Percentiles rank a stretch among this genome's conserved stretches.
phyloP scores from a whole-genome alignment of 2,329 filamentous ascomycete genomes.

The Tricladium varicosporioides region DNA sequence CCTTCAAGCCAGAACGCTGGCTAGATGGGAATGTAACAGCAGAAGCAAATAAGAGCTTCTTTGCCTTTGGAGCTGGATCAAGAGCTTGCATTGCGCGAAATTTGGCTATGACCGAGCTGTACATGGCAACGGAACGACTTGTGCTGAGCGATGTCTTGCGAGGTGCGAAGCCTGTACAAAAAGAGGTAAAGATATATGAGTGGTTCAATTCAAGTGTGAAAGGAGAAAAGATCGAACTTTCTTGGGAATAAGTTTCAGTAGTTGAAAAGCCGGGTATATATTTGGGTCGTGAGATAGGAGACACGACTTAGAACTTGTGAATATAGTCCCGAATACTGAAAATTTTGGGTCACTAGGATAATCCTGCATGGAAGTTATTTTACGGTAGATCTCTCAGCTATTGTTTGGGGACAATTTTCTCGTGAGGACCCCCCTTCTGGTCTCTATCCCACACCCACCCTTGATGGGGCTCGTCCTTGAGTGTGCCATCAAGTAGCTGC shows the following conservation, averaged over 20 bases:
- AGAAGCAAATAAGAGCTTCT: constrained; percentile 42
- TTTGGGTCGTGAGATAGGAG: too few relatives aligned
- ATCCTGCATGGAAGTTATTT: not conserved
- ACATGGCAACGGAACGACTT: constrained; percentile 41
- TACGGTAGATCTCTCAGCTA: constrained; percentile 11
- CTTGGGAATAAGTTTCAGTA: constrained; percentile 19
- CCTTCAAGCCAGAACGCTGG: constrained; percentile 50
- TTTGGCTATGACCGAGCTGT: constrained; percentile 44
- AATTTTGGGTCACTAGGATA: too few relatives aligned
- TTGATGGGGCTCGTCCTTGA: constrained; percentile 38
- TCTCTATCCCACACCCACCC: constrained; percentile 45
- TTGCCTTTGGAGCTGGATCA: constrained; percentile 48
- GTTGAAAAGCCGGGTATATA: too few relatives aligned
- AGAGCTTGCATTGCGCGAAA: constrained; percentile 50
- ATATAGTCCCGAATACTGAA: too few relatives aligned
- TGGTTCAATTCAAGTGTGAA: constrained; percentile 56
- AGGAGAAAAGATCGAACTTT: constrained; percentile 45
- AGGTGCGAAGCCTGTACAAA: constrained; percentile 40
- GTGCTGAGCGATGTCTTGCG: constrained; percentile 43
- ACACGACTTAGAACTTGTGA: too few relatives aligned
- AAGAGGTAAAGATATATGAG: constrained; percentile 48
- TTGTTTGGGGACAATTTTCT: constrained; percentile 11
- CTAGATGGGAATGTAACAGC: constrained; percentile 33
- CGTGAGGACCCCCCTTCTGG: constrained; percentile 12
- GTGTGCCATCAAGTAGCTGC: constrained; percentile 44